These are phyloP conservation scores for Colletotrichum magnum DNA, from an alignment of 2,329 filamentous ascomycete genomes.

Conservation along the genomic window DNA sequence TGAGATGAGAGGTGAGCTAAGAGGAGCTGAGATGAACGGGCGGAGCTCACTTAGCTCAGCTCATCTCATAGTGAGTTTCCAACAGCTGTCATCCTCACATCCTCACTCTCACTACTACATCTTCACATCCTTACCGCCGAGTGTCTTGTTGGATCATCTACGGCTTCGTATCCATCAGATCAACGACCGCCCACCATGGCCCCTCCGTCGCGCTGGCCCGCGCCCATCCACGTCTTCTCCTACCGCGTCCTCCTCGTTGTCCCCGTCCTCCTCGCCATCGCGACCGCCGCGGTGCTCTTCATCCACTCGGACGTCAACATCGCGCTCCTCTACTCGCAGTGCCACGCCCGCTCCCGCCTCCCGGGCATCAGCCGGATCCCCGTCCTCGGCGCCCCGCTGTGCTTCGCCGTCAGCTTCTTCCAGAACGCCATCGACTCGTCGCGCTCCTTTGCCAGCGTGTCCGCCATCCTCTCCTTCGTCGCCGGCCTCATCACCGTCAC, in stretches of 20 bases:
- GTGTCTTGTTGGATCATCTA: no score
- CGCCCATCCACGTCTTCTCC: conserved; percentile 67
- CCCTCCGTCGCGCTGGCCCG: conserved; percentile 46
- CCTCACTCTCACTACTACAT: not conserved
- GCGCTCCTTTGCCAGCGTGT: conserved; percentile 58
- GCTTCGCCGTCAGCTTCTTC: conserved; percentile 67
- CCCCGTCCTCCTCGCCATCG: conserved; percentile 61
- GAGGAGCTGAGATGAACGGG: not conserved
- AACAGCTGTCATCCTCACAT: not conserved
- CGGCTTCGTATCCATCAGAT: not conserved
- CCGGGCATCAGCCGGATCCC: conserved; percentile 61
- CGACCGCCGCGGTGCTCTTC: conserved; percentile 59
- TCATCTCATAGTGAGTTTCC: not conserved
- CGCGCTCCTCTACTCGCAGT: conserved; percentile 67
- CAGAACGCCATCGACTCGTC: conserved; percentile 57
- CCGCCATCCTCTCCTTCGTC: conserved; percentile 59
- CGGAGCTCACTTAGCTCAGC: not conserved
- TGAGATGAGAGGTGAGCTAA: not conserved
- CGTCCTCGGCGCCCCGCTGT: conserved; percentile 60
- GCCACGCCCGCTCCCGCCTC: conserved; percentile 62
- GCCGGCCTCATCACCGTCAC: conserved; percentile 63
- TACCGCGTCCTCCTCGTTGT: conserved; percentile 67
- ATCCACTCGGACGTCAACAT: conserved; percentile 65
- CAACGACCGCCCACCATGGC: not conserved
- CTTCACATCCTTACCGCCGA: not conserved